Conservation (phyloP, 2,329 filamentous ascomycete species). For the Thielaviopsis populi region DNA sequence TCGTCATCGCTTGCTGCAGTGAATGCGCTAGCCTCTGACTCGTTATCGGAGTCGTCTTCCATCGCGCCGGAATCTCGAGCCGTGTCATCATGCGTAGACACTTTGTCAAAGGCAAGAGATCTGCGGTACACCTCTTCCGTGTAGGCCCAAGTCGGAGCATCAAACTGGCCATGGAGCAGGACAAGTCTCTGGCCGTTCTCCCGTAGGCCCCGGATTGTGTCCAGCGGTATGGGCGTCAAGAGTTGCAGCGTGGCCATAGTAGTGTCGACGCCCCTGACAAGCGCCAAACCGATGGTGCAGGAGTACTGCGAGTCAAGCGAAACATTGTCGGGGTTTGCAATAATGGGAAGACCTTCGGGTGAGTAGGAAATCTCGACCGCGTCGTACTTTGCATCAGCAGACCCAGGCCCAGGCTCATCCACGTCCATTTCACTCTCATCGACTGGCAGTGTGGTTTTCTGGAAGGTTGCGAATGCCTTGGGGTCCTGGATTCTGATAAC, state of each 20-base stretch:
- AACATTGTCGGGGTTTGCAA: slow-evolving; percentile 38
- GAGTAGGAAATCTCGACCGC: slow-evolving; percentile 24
- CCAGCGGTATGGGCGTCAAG: slow-evolving; percentile 41
- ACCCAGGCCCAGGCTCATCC: slow-evolving; percentile 8
- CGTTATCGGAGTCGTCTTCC: slow-evolving; percentile 21
- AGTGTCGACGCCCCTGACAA: slow-evolving; percentile 55
- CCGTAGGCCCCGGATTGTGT: slow-evolving; percentile 28
- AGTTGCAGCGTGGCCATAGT: slow-evolving; percentile 42
- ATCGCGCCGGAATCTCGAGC: slow-evolving; percentile 12
- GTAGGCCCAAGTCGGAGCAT: slow-evolving; percentile 55
- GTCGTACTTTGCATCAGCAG: slow-evolving; percentile 8
- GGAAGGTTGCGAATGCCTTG: slow-evolving; percentile 30
- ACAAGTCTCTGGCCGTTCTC: slow-evolving; percentile 37
- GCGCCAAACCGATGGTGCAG: slow-evolving; percentile 45
- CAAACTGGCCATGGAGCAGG: slow-evolving; percentile 52
- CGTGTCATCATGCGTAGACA: slow-evolving; percentile 18
- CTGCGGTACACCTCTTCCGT: slow-evolving; percentile 43
- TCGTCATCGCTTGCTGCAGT: slow-evolving; percentile 21
- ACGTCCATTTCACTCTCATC: slow-evolving; percentile 18
- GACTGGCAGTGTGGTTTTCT: slow-evolving; percentile 13
- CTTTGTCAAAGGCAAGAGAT: slow-evolving; percentile 19
- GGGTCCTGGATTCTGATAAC: slow-evolving; percentile 45
- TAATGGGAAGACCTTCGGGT: slow-evolving; percentile 45
- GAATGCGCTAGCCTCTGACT: slow-evolving; percentile 25
- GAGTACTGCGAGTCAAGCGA: slow-evolving; percentile 46